Evolutionary conservation across 768 basidiomycete genomes (phyloP), one percentile per base, ranked within the genome.

Genomic region (Auriscalpium orientale): DNA sequence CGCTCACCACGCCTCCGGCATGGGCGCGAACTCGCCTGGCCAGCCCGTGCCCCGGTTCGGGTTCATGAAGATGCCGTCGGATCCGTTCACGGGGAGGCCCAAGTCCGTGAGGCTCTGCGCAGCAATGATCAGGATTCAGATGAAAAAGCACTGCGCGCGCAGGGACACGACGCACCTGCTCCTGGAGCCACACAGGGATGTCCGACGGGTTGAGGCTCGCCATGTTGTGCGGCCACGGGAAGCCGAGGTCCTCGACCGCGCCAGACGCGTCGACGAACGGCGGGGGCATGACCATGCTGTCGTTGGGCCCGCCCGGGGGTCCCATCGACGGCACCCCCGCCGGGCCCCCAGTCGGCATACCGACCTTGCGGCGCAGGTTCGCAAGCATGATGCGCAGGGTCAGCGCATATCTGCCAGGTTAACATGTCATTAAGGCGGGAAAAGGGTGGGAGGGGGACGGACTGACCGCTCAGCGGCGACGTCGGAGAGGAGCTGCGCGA

Each of bases 301-400:
- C 60, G 22, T 56, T 57, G 12, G 45, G 57, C 3, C 57, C 56
- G n/a, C 49, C 51, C 9, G 51, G 55, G 43, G 46, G 50, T n/a
- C 53, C 15, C 44, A 50, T 44, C 46, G 45, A 10, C 33, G 53
- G 33, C 22, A 53, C 54, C 43, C 44, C 28, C 37, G 49, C 34
- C 36, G 55, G 65, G 12, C 36, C 36, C 18, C 13, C 18, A 15
- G 52, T 43, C 16, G 73, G 55, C 34, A 90, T 74, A 6, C 91
- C 90, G 44, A 94, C 80, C 72, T 93, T 95, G 57, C 93, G 86
- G 46, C 91, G 84, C 56, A 95, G 79, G 70, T 91, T 92, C 49
- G 91, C 87, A 51, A 97, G 80, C 93, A 95, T 95, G 65, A 97
- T 87, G 53, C 93, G 87, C 22, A 98, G 75, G 6, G 94, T 91